Evolutionary conservation across 768 basidiomycete species (phyloP).

Genomic region (Pilatotrama ljubarskyi): DNA sequence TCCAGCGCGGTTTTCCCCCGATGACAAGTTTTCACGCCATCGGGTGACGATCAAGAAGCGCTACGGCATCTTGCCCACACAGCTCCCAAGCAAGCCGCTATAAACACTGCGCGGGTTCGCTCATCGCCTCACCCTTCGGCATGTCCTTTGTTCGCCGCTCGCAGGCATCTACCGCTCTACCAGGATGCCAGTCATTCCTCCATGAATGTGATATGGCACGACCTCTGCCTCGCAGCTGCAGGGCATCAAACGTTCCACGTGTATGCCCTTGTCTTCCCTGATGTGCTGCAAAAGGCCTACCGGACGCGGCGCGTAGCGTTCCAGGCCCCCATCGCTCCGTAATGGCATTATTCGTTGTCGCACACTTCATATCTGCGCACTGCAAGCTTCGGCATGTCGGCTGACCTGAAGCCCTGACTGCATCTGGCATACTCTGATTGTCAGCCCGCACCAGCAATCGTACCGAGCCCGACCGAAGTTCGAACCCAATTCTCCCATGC

Average conservation of each 20-base stretch:
- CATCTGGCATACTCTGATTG: not conserved
- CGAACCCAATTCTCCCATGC: not conserved
- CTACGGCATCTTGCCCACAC: constrained; percentile 84
- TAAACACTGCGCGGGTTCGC: constrained; percentile 38
- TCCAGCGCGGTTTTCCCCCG: constrained; percentile 94
- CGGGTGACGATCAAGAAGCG: constrained; percentile 97
- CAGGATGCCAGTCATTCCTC: too few relatives aligned
- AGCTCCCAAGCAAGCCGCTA: constrained; percentile 86
- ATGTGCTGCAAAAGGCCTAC: too few relatives aligned
- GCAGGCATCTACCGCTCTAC: not conserved
- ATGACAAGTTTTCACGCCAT: constrained; percentile 98
- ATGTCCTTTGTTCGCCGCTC: not conserved
- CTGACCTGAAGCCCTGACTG: not conserved
- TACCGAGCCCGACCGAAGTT: not conserved
- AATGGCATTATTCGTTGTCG: not conserved
- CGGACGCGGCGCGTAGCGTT: too few relatives aligned
- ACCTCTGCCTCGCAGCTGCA: too few relatives aligned
- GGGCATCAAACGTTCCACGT: not conserved
- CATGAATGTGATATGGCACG: too few relatives aligned
- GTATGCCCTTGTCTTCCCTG: too few relatives aligned
- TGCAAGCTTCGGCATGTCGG: not conserved
- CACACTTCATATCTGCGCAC: not conserved
- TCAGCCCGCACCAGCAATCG: not conserved
- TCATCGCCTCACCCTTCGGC: not conserved
- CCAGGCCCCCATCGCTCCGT: not conserved